Conservation (phyloP, 306 rosid genomes). For the Cotoneaster glaucophyllus region DNA sequence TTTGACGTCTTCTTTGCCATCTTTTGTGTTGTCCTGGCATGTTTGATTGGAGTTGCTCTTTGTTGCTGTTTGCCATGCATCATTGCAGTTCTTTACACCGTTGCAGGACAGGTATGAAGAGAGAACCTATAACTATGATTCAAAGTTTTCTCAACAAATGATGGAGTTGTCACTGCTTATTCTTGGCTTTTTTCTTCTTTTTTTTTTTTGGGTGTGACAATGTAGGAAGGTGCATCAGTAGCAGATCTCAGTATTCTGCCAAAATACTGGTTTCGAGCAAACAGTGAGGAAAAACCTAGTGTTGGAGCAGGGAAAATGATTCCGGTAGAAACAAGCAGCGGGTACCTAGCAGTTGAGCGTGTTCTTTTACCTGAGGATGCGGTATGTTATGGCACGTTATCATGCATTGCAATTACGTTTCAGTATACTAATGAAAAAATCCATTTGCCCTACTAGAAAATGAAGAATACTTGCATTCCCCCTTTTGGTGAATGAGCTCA, state of each 20-base stretch:
- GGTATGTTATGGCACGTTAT: constrained; percentile 37
- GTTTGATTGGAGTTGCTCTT: constrained; percentile 91
- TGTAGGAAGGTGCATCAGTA: constrained; percentile 89
- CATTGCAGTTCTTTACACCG: constrained; percentile 87
- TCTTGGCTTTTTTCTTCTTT: constrained; percentile 3
- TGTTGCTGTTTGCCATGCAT: constrained; percentile 99
- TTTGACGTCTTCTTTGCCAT: constrained; percentile 95
- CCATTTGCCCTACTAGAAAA: not conserved
- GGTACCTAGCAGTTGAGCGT: constrained; percentile 56
- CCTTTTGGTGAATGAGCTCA: too few species aligned
- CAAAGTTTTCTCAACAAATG: not conserved
- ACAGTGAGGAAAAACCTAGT: constrained; percentile 43
- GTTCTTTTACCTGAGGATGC: constrained; percentile 78
- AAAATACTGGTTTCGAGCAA: constrained; percentile 53
- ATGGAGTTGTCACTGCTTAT: constrained; percentile 17
- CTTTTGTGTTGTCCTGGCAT: constrained; percentile 96
- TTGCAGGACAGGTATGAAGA: constrained; percentile 87
- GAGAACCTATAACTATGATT: constrained; percentile 4
- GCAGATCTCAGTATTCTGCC: constrained; percentile 83
- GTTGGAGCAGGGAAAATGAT: constrained; percentile 86
- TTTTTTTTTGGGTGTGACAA: constrained; percentile 20
- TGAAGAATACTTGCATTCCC: too few species aligned
- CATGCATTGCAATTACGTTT: not conserved
- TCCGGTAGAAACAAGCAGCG: constrained; percentile 61
- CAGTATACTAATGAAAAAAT: not conserved